Evolutionary conservation across 108 stramenopile genomes (phyloP), one percentile per base, ranked within the genome.

Genomic region (Nannochloropsis gaditana): DNA sequence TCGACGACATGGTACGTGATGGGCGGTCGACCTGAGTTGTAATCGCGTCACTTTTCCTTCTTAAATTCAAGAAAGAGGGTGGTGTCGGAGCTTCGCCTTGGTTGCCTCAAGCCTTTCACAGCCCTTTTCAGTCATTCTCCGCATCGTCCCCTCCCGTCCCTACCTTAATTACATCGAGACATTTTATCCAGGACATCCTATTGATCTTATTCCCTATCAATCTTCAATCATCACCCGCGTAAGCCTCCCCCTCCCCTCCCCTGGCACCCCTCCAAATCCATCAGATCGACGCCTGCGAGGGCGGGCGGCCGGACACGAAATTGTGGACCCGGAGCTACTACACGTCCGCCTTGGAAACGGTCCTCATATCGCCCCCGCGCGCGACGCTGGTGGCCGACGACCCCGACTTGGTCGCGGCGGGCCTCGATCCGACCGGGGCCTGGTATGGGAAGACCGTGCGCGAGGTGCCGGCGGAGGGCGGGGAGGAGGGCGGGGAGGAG

Each of bases 1-100:
- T 73, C 59, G 59, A 73, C n/a, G 59, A 73, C 15, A 73, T 73
- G 59, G 59, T 73, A 73, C 15, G 59, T n/a, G n/a, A 73, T 73
- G 19, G n/a, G 59, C 19, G 59, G n/a, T n/a, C 15, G 59, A 73
- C 19, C 59, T 73, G 6, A 73, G n/a, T 31, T 31, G 31, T 31
- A 31, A 31, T 31, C 31, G 31, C 31, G 1, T 31, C 31, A 31
- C 1, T 31, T 31, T 31, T 31, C 31, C 31, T 1, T 31, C 31
- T 31, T 1, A 31, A 31, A 31, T 31, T 31, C 31, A 31, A 1
- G 31, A 31, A 6, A 73, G n/a, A 73, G 15, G 4, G 59, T n/a
- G 8, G 8, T 73, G 4, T 73, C n/a, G 59, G 19, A n/a, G 15
- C 59, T 73, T 73, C 5, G 59, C 59, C n/a, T 73, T 73, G 3